A percentile compares a stretch with the other conserved stretches of the same genome.
phyloP scores from a whole-genome alignment of 768 basidiomycete species.

The Boletus tomentosulus region DNA sequence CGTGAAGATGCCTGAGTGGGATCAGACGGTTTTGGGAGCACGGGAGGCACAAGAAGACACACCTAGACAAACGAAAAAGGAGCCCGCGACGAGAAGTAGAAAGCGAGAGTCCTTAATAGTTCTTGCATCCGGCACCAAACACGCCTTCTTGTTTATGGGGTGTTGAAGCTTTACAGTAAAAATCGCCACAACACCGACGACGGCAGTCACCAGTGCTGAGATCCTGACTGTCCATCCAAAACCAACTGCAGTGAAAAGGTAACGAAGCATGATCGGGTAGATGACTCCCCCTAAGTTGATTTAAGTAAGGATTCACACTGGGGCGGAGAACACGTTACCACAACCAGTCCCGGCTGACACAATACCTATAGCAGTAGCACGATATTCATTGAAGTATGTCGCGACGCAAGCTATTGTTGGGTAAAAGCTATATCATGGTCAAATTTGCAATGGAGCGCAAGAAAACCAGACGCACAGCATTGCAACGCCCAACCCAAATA shows the following conservation, averaged over 20 bases:
- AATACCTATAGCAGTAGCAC: constrained; percentile 70
- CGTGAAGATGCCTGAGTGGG: constrained; percentile 55
- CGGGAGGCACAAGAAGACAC: constrained; percentile 16
- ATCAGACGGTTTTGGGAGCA: constrained; percentile 2
- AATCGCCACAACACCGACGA: constrained; percentile 45
- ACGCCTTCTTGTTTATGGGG: constrained; percentile 14
- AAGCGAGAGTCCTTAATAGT: constrained; percentile 49
- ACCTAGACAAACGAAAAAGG: constrained; percentile 61
- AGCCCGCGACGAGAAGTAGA: constrained; percentile 48
- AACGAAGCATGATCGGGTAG: constrained; percentile 62
- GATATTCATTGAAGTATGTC: constrained; percentile 59
- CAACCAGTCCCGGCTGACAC: constrained; percentile 66
- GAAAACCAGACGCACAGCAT: constrained; percentile 46
- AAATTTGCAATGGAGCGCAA: constrained; percentile 3
- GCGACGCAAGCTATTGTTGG: constrained; percentile 64
- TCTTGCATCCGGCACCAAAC: constrained; percentile 21
- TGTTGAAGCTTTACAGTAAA: constrained; percentile 40
- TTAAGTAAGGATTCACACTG: constrained; percentile 19
- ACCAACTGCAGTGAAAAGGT: constrained; percentile 50
- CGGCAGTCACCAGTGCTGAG: constrained; percentile 47
- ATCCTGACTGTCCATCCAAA: constrained; percentile 64
- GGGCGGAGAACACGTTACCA: constrained; percentile 35
- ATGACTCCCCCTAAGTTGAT: constrained; percentile 53
- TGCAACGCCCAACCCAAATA: constrained; percentile 64
- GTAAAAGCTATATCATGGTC: constrained; percentile 50